Evolutionary conservation across 805 yeast species (phyloP).

Genomic region (Hanseniaspora singularis): DNA sequence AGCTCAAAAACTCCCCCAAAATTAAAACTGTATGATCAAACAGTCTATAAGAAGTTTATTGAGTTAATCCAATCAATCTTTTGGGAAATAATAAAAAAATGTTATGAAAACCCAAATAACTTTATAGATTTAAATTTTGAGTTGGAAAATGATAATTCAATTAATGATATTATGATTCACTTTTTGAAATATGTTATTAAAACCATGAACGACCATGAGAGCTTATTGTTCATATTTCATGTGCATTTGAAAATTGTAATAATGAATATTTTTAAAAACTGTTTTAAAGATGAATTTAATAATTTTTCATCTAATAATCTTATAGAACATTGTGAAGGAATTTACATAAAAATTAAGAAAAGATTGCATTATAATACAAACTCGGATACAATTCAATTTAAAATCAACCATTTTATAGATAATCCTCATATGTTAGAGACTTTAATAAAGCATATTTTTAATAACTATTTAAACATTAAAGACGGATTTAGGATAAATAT

Average conservation of each 20-base stretch:
- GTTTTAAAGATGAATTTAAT: background rate
- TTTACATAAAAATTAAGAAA: background rate
- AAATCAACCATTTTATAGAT: background rate
- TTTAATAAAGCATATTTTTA: constrained; percentile 7
- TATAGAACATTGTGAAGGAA: background rate
- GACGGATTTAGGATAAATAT: no score
- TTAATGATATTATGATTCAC: background rate
- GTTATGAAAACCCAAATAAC: background rate
- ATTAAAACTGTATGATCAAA: no score
- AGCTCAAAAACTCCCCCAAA: no score
- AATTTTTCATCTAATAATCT: background rate
- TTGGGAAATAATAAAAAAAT: background rate
- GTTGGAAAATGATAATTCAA: background rate
- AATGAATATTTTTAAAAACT: background rate
- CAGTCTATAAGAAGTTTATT: no score
- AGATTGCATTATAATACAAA: background rate
- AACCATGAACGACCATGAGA: background rate
- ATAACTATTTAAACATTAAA: constrained; percentile 4
- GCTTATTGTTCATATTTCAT: background rate
- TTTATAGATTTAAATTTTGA: background rate
- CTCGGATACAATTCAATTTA: background rate
- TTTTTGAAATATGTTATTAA: background rate
- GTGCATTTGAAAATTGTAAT: background rate
- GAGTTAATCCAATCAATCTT: no score
- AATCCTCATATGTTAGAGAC: background rate